Conservation (phyloP, 1,284 basidiomycete species). For the Exobasidium cylindrosporum region DNA sequence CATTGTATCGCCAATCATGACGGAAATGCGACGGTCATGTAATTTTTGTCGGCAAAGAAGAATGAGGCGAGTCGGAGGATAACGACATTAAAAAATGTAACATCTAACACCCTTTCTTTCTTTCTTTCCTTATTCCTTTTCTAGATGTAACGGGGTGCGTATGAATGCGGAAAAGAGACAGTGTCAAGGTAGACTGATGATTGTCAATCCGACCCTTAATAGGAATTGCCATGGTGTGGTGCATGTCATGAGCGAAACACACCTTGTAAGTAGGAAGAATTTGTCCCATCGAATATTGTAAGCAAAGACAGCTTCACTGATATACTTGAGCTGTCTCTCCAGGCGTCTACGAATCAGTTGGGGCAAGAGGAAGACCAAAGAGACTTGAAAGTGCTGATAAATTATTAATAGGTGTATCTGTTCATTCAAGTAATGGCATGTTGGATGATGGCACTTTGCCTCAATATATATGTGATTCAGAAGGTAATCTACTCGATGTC, state of each 20-base stretch:
- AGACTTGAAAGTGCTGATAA: neutral
- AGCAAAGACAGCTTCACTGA: neutral
- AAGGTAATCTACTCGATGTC: too few relatives aligned
- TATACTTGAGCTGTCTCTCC: neutral
- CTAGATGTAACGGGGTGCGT: neutral
- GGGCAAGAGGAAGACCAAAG: neutral
- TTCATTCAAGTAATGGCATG: too few relatives aligned
- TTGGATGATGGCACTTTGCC: too few relatives aligned
- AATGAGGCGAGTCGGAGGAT: neutral
- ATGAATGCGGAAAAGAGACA: too few relatives aligned
- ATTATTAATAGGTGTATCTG: neutral
- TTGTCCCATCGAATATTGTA: too few relatives aligned
- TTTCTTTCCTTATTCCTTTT: neutral
- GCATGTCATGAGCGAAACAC: neutral
- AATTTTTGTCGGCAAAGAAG: constrained; percentile 1
- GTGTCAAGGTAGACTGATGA: too few relatives aligned
- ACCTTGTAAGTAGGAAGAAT: neutral
- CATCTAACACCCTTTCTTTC: neutral
- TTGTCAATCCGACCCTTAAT: too few relatives aligned
- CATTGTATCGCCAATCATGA: neutral
- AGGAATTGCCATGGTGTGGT: neutral
- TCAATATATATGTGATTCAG: too few relatives aligned
- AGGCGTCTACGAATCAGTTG: neutral
- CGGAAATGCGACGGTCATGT: constrained; percentile 7
- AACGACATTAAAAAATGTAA: neutral